These are phyloP conservation scores for Pleurotus djamor DNA, from an alignment of 768 basidiomycete genomes.

Conservation along the genomic window DNA sequence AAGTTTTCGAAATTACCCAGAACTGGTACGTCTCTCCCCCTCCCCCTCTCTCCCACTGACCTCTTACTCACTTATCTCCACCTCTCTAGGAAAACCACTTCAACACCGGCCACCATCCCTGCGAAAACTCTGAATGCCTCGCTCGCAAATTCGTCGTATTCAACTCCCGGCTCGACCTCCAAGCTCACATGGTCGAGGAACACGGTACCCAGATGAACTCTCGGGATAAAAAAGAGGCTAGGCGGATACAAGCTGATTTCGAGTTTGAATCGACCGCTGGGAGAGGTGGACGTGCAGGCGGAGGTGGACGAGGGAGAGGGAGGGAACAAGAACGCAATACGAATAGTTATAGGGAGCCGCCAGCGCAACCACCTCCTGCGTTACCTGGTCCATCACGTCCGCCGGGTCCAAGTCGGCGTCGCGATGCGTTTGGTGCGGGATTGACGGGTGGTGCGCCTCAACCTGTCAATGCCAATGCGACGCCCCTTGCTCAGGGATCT, in stretches of 20 bases:
- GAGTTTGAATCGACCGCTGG: constrained; percentile 50
- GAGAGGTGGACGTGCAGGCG: constrained; percentile 37
- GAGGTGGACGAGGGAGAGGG: constrained; percentile 44
- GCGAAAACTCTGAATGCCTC: constrained; percentile 69
- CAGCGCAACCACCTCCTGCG: constrained; percentile 23
- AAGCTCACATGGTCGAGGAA: constrained; percentile 87
- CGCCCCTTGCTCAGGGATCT: constrained; percentile 12
- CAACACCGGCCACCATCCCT: constrained; percentile 74
- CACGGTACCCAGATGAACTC: constrained; percentile 76
- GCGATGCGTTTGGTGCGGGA: constrained; percentile 61
- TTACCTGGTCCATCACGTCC: constrained; percentile 17
- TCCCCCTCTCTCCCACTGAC: no score
- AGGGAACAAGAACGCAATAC: constrained; percentile 30
- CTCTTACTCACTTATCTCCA: constrained; percentile 8
- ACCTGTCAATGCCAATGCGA: constrained; percentile 1
- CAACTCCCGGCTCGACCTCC: constrained; percentile 79
- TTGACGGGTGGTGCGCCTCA: constrained; percentile 39
- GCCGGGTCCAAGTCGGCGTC: constrained; percentile 39
- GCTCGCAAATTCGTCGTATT: constrained; percentile 96
- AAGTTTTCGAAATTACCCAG: constrained; percentile 81
- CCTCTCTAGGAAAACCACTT: constrained; percentile 68
- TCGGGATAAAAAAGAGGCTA: constrained; percentile 64
- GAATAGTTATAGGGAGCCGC: constrained; percentile 31
- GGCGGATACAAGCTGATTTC: constrained; percentile 72
- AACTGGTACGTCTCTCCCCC: constrained; percentile 48